Conservation (phyloP, 2,329 filamentous ascomycete genomes). For the Colletotrichum cordylinicola region DNA sequence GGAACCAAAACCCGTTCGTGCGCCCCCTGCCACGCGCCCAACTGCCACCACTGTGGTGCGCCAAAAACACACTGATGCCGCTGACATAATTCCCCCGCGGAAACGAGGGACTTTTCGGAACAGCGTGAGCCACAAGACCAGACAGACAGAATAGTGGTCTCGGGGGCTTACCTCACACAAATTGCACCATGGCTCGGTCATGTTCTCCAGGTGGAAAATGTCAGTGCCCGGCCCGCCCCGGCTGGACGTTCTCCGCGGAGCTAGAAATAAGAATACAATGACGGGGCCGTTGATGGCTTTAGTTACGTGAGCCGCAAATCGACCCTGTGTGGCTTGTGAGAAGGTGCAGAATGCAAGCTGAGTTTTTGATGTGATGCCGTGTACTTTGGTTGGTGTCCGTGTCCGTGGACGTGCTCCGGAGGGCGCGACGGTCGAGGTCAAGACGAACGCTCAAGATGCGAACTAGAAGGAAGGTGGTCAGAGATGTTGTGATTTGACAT, state of each 20-base stretch:
- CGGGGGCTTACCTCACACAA: background rate
- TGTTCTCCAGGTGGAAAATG: background rate
- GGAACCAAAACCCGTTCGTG: background rate
- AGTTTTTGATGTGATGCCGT: background rate
- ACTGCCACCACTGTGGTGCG: background rate
- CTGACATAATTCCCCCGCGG: background rate
- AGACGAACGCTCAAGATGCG: background rate
- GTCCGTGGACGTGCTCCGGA: background rate
- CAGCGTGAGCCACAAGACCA: background rate
- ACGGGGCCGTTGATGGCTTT: background rate
- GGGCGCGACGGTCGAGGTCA: background rate
- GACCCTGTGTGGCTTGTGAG: background rate
- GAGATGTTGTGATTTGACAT: background rate
- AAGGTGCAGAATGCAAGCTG: background rate
- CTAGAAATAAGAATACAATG: background rate
- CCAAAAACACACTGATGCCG: background rate
- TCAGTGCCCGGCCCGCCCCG: background rate
- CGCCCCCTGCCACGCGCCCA: background rate
- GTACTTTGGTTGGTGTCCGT: background rate
- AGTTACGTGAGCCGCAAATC: background rate
- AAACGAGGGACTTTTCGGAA: background rate
- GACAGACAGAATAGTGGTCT: too few species aligned
- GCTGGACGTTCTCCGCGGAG: background rate
- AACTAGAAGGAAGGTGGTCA: background rate
- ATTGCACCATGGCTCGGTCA: background rate